A percentile compares a stretch with the other conserved stretches of the same genome.
These are phyloP conservation scores for Pythium myriotylum DNA, from an alignment of 352 stramenopile species.

Conservation along the genomic window DNA sequence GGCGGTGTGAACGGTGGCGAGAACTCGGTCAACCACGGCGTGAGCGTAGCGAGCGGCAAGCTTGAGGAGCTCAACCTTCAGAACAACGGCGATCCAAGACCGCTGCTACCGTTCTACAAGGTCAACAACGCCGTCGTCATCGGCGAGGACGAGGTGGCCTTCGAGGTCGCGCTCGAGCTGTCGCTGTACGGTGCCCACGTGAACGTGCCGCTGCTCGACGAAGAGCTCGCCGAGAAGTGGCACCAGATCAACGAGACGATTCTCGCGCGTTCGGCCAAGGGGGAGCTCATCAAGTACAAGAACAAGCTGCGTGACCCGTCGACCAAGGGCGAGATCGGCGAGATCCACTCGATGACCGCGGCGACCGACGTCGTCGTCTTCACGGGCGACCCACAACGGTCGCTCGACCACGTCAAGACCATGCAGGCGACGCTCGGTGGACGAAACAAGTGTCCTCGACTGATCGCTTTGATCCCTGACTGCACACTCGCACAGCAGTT, in stretches of 20 bases:
- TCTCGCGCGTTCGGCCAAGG: constrained; percentile 48
- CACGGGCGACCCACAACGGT: constrained; percentile 48
- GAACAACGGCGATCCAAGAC: constrained; percentile 43
- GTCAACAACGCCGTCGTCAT: constrained; percentile 58
- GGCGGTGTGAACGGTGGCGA: background rate
- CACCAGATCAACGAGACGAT: constrained; percentile 61
- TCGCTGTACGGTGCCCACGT: constrained; percentile 66
- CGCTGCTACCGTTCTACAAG: constrained; percentile 43
- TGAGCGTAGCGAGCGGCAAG: constrained; percentile 18
- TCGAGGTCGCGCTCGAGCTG: constrained; percentile 63
- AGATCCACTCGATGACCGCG: constrained; percentile 41
- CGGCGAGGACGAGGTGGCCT: constrained; percentile 62
- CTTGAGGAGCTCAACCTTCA: constrained; percentile 18
- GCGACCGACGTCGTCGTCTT: constrained; percentile 65
- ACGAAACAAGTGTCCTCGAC: constrained; percentile 38
- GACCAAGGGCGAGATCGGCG: constrained; percentile 13
- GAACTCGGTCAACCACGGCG: constrained; percentile 1
- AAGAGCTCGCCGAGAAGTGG: constrained; percentile 61
- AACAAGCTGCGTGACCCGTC: constrained; percentile 52
- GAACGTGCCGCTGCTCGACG: constrained; percentile 59
- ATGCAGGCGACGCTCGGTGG: constrained; percentile 44
- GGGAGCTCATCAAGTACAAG: constrained; percentile 68
- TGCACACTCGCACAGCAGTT: constrained; percentile 41
- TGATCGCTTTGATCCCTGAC: constrained; percentile 60
- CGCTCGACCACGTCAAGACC: constrained; percentile 49